These are phyloP conservation scores for Inosperma sp. DNA, from an alignment of 768 basidiomycete genomes.

Conservation along the genomic window DNA sequence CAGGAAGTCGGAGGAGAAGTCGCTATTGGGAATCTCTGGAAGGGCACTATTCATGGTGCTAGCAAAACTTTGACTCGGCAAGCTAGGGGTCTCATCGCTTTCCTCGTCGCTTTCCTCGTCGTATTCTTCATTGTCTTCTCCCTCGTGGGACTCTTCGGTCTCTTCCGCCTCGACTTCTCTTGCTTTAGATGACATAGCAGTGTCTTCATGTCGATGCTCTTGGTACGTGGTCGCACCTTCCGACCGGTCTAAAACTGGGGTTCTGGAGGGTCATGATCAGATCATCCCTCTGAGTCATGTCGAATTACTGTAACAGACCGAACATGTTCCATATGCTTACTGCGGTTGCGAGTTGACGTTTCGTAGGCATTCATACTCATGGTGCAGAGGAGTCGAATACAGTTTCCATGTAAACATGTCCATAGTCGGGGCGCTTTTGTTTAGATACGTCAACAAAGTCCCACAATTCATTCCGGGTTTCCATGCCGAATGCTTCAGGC, in stretches of 20 bases:
- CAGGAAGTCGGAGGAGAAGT: conserved; percentile 42
- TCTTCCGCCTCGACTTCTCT: neutral
- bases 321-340: conserved; percentile 23
- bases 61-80: too few species aligned
- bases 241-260: neutral
- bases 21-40: conserved; percentile 51
- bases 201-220: too few species aligned
- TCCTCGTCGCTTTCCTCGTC: neutral
- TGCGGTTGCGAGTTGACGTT: conserved; percentile 12
- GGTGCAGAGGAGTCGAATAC: neutral
- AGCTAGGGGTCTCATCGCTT: neutral
- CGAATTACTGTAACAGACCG: conserved; percentile 34
- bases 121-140: neutral
- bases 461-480: conserved; percentile 1
- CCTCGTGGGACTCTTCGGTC: neutral
- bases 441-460: conserved; percentile 8
- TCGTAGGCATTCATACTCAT: neutral
- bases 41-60: too few species aligned
- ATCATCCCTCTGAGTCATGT: conserved; percentile 20
- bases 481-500: conserved; percentile 4
- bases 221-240: conserved; percentile 18
- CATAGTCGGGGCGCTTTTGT: neutral
- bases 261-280: conserved; percentile 25
- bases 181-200: too few species aligned
- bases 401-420: neutral